Base-by-base conservation (phyloP, 805 yeast genomes). In the Saturnispora ahearnii region DNA sequence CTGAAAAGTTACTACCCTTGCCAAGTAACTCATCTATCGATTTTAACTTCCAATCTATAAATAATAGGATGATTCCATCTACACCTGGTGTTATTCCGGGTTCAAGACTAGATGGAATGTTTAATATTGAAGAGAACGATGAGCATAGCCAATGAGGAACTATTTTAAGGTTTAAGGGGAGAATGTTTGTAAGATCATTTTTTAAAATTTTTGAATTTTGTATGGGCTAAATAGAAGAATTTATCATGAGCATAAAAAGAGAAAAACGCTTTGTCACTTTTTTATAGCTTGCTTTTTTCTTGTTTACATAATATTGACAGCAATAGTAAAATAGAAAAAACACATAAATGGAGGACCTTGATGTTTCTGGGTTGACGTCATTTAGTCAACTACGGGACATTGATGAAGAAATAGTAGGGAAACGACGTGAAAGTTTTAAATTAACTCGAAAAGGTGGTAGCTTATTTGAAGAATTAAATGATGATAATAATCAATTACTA, bases 51-150 rank as follows among this genome's bases (percentile, higher is more conserved):
- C 30, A 28, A 24, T 41, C 22, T 32, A 15, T 30, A 12, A 4
- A 18, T 26, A 40, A 22, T 36, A 32, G 41, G 9, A 13, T 22
- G 1, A 36, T 44, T 44, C 46, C 52, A 8, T 13, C 47, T 40
- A 54, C 57, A 26, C 57, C 57, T 1, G 57, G 57, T 32, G 42
- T 54, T n/a, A 54, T 54, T 22, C 57, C 57, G 3, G 53, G 55
- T 7, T 50, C 53, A 1, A 47, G 28, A 33, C 47, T 54, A 50
- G 46, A 48, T 33, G 45, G 49, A 9, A 46, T 54, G 22, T 54
- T 54, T 28, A 48, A 50, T 26, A 40, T 43, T 26, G 24, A 15
- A n/a, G 12, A 26, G 10, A 18, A 47, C 29, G 43, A 46, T 3
- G 33, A 45, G 7, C 36, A 31, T 6, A 40, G 13, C 12, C 34